Evolutionary conservation across 2,329 filamentous ascomycete species (phyloP), one percentile per base, ranked within the genome.

Genomic region (Dothideomycetidae sp.): DNA sequence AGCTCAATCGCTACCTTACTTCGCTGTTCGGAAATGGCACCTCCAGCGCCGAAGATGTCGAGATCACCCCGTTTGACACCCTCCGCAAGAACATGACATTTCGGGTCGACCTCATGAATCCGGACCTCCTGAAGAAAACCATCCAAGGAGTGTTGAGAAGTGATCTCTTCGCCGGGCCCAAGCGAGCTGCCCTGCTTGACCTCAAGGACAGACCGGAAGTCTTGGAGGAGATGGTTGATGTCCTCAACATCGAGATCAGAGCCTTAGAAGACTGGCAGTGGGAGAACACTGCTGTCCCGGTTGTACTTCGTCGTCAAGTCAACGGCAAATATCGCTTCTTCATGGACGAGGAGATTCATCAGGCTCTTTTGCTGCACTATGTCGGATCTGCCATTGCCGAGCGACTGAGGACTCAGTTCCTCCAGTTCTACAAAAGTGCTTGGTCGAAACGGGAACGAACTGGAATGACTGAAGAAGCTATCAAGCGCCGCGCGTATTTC

Each of bases 341-440:
- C 47, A 70, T 72, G 59, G 68, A 74, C 34, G 68, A 71, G 45
- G 72, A 76, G 42, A 55, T 72, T 13, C 60, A 73, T 5, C 66
- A 73, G 45, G 64, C 66, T 2, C 60, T 74, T 5, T 58, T 74
- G 15, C 50, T 73, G 2, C 67, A 73, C 31, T 70, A 64, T 42
- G 58, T 74, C 23, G 70, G 69, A 4, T 52, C 67, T 3, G 61
- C 60, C 34, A 72, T 67, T 63, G 59, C 64, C 2, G 59, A 68
- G 3, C 53, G 59, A 21, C 57, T 73, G 44, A 66, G 64, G 32
- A 31, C 48, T 5, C 55, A 50, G 0, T 66, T 71, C 32, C 38
- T 21, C 0, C 55, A 61, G 33, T 55, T 59, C 32, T 39, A 48
- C 9, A 61, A 55, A 10, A 46, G 52, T 12, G 63, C 62, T 2